Evolutionary conservation across 2,329 filamentous ascomycete species (phyloP), one percentile per base, ranked within the genome.

Genomic region (Truncatella angustata): DNA sequence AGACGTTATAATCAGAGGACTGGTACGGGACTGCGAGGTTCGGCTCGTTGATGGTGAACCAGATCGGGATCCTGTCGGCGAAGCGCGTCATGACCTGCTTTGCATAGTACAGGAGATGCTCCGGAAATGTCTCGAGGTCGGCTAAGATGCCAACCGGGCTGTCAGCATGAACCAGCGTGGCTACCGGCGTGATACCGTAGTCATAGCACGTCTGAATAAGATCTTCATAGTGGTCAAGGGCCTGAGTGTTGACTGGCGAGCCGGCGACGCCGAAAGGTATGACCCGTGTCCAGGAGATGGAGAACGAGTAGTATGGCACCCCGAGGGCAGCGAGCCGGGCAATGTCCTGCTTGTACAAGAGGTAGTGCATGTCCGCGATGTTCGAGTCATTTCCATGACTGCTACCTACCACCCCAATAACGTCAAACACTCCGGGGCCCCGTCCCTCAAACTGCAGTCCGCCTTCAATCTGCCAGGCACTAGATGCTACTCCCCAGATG

Each of bases 261-360:
- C 74, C 75, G 0, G 73, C 73, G 7, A 76, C 56, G 0, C 71
- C 73, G 56, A 81, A 82, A 0, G 79, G 79, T 9, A 82, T 58
- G 36, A 82, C 78, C 5, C 78, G 66, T 2, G 75, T 69, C 78
- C 78, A 81, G 0, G 76, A 65, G 50, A 81, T 77, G 4, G 73
- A 76, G 55, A 80, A 81, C 3, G 75, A 74, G 60, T 78, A 80
- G 45, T 78, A 74, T 40, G 71, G 71, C 7, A 79, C 70, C 0
- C 79, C 79, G 63, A 82, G 71, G 3, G 74, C 69, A 1, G 78
- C 77, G 7, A 81, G 67, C 0, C 78, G 71, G 52, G 75, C 77
- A 39, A 82, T 79, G 37, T 81, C 76, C 63, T 81, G 79, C 61
- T 80, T 81, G 58, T 81, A 82, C 6, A 78, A 63, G 54, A 79